Conservation (phyloP, 768 basidiomycete species). For the Lactarius trivialis region DNA sequence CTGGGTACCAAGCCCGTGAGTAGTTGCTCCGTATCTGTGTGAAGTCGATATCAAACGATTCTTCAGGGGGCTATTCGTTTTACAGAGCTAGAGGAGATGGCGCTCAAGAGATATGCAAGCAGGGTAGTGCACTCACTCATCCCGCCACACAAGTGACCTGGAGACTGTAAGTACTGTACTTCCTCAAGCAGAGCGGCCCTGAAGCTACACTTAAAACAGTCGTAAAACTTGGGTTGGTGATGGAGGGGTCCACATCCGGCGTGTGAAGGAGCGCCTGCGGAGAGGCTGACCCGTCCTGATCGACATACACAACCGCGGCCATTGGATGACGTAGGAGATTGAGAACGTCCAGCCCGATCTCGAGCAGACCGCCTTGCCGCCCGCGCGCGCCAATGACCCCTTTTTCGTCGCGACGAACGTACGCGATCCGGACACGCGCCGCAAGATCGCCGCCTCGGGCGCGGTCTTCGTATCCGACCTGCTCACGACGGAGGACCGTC, state of each 20-base stretch:
- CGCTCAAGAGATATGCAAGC: conserved; percentile 7
- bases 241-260: conserved; percentile 36
- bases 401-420: conserved; percentile 40
- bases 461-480: conserved; percentile 38
- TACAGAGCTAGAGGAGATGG: background rate
- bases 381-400: conserved; percentile 12
- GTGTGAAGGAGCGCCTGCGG: conserved; percentile 28
- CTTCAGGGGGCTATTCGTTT: conserved; percentile 20
- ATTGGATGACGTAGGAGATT: conserved; percentile 8
- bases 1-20: conserved; percentile 35
- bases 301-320: background rate
- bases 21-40: conserved; percentile 18
- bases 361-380: conserved; percentile 2
- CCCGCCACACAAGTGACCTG: conserved; percentile 36
- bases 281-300: conserved; percentile 28
- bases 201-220: conserved; percentile 21
- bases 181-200: background rate
- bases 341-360: background rate
- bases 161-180: conserved; percentile 34
- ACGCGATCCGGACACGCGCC: conserved; percentile 30
- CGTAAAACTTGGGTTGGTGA: conserved; percentile 31
- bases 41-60: background rate
- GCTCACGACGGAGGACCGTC: conserved; percentile 36
- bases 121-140: conserved; percentile 5
- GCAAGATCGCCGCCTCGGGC: conserved; percentile 31